These are phyloP conservation scores for Fusarium brevicatenulatum DNA, from an alignment of 2,329 filamentous ascomycete species.

Conservation along the genomic window DNA sequence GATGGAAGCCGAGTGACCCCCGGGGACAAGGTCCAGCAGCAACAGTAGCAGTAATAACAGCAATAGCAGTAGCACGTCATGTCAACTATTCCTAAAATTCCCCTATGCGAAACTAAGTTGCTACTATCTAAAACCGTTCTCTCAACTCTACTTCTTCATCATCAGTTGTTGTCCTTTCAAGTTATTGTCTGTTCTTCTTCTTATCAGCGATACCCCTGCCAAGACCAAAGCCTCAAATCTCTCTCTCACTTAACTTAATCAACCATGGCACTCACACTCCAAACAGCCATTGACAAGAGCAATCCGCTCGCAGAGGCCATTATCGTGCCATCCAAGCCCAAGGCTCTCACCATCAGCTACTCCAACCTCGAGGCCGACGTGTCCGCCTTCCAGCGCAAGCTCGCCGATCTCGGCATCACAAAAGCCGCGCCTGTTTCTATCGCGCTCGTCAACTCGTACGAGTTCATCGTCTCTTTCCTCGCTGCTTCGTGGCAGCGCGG, in stretches of 20 bases:
- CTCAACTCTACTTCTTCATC: not conserved
- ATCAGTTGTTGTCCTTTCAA: not conserved
- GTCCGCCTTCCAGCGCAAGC: slow-evolving; percentile 77
- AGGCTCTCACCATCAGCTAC: slow-evolving; percentile 75
- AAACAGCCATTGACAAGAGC: slow-evolving; percentile 60
- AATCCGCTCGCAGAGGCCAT: slow-evolving; percentile 65
- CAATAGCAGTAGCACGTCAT: slow-evolving; percentile 42
- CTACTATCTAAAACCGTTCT: not conserved
- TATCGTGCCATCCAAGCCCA: slow-evolving; percentile 75
- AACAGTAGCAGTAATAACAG: not conserved
- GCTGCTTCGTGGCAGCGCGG: slow-evolving; percentile 86
- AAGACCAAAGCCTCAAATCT: not conserved
- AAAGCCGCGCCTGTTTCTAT: slow-evolving; percentile 80
- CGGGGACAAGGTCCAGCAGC: slow-evolving; percentile 10
- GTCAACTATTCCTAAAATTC: slow-evolving; percentile 13
- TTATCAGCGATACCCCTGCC: slow-evolving; percentile 12
- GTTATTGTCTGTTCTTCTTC: not conserved
- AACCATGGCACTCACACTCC: slow-evolving; percentile 58
- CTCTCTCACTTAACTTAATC: not conserved
- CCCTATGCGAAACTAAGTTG: slow-evolving; percentile 10
- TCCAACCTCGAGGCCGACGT: slow-evolving; percentile 73
- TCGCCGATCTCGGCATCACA: slow-evolving; percentile 78
- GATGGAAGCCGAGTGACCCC: slow-evolving; percentile 39
- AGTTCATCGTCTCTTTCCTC: slow-evolving; percentile 88
- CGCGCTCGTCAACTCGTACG: slow-evolving; percentile 84